Conservation (phyloP, 768 basidiomycete genomes). For the Pleurotus sapidus region DNA sequence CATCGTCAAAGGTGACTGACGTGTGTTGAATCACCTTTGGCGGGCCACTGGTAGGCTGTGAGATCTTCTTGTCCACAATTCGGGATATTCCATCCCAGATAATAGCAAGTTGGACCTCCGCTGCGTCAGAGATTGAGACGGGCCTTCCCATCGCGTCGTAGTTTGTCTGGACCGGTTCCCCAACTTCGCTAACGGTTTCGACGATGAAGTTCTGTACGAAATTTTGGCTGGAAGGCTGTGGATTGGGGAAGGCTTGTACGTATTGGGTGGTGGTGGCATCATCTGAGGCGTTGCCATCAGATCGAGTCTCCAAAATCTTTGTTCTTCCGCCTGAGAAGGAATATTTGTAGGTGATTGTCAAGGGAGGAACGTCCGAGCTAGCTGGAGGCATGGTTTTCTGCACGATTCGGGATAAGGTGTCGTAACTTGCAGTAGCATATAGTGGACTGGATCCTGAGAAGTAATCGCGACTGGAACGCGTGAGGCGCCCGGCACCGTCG, state of each 20-base stretch:
- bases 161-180: neutral
- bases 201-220: neutral
- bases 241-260: slow-evolving; percentile 2
- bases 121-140: neutral
- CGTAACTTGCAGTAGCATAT: neutral
- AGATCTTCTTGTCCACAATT: neutral
- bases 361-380: neutral
- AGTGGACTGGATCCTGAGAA: neutral
- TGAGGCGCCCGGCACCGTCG: slow-evolving; percentile 2
- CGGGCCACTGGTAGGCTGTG: neutral
- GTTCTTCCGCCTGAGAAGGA: neutral
- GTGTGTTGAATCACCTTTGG: neutral
- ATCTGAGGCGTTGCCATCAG: neutral
- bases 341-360: neutral
- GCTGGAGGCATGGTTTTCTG: neutral
- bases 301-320: neutral
- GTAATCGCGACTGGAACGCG: neutral
- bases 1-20: neutral
- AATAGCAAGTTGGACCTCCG: neutral
- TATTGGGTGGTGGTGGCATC: neutral
- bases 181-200: neutral
- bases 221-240: neutral
- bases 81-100: slow-evolving; percentile 2
- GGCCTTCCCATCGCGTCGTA: neutral
- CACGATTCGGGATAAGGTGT: neutral